These are phyloP conservation scores for Neckera pumila DNA, from an alignment of 225 moss, liverwort and hornwort genomes.

Conservation along the genomic window DNA sequence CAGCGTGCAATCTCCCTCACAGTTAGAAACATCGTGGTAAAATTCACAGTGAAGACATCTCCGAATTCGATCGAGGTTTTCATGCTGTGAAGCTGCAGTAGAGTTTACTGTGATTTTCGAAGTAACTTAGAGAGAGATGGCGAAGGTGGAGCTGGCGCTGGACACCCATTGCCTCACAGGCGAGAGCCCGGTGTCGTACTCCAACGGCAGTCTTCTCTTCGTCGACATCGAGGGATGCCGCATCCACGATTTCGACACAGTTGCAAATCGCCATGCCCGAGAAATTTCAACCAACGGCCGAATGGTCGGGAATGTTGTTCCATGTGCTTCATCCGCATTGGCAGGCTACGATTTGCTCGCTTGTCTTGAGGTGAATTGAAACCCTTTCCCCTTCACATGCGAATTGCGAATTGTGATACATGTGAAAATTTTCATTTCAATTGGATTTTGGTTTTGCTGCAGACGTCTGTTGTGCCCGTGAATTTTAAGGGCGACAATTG, in stretches of 20 bases:
- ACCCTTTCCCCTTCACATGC: not conserved
- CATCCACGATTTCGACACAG: slow-evolving; percentile 17
- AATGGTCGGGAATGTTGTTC: slow-evolving; percentile 30
- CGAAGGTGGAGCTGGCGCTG: slow-evolving; percentile 30
- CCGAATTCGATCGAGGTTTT: not conserved
- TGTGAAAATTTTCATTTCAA: not conserved
- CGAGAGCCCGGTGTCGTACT: slow-evolving; percentile 35
- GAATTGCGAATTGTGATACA: not conserved
- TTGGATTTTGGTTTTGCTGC: not conserved
- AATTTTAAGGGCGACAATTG: not conserved
- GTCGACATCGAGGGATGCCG: slow-evolving; percentile 38
- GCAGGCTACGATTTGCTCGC: slow-evolving; percentile 26
- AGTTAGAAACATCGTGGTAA: not conserved
- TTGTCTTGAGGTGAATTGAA: slow-evolving; percentile 11
- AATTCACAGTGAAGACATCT: not conserved
- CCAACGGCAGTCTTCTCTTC: slow-evolving; percentile 16
- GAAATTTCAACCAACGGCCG: not conserved
- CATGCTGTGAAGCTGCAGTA: not conserved
- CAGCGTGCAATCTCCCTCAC: not conserved
- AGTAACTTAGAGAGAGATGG: slow-evolving; percentile 6
- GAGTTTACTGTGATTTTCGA: not conserved
- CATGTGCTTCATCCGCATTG: slow-evolving; percentile 10
- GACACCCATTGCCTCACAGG: slow-evolving; percentile 9
- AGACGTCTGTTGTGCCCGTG: slow-evolving; percentile 28
- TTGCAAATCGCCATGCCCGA: slow-evolving; percentile 7